Evolutionary conservation across 305 asterid species (phyloP).

Genomic region (Solanum hybrid): DNA sequence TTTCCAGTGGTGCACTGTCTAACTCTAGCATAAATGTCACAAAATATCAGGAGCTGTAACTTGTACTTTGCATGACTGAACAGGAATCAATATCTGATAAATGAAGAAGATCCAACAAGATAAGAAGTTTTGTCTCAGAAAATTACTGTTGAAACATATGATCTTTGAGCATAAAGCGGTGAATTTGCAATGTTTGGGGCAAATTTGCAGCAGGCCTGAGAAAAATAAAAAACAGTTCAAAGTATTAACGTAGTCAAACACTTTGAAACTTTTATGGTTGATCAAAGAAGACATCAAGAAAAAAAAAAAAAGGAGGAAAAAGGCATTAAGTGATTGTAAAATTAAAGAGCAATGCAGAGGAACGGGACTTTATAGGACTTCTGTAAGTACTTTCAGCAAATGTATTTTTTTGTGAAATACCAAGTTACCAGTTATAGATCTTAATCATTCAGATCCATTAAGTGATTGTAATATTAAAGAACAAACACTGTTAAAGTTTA

Average conservation of each 20-base stretch:
- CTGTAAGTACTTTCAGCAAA: background rate
- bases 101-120: background rate
- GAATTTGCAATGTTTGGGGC: conserved; percentile 83
- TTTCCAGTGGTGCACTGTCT: conserved; percentile 81
- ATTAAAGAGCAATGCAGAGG: background rate
- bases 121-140: background rate
- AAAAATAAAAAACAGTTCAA: background rate
- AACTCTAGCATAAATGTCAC: background rate
- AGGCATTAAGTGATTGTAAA: background rate
- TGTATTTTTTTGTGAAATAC: background rate
- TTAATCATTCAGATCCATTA: background rate
- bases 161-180: conserved; percentile 72
- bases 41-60: background rate
- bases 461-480: background rate
- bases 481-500: background rate
- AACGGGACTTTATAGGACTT: background rate
- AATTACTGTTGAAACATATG: conserved; percentile 86
- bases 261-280: background rate
- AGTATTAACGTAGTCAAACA: background rate
- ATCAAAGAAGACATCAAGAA: background rate
- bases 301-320: background rate
- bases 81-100: conserved; percentile 1
- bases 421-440: background rate
- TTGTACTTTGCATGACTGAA: background rate
- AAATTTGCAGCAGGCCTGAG: conserved; percentile 88